Conservation (phyloP, 176 grass and related monocot genomes). For the Zea mays region DNA sequence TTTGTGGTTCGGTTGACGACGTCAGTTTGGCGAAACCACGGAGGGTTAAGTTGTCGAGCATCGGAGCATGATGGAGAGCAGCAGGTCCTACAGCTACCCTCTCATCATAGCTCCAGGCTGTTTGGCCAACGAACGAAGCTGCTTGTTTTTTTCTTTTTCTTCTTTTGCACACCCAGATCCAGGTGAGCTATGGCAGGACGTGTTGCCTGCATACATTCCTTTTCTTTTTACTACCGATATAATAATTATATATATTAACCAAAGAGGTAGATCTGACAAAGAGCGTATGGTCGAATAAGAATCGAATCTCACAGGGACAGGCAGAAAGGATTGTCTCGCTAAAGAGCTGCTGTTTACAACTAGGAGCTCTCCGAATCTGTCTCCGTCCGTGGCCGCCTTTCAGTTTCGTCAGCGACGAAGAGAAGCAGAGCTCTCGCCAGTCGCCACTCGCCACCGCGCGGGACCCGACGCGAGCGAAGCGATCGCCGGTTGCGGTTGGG, state of each 20-base stretch:
- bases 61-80: background rate
- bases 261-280: background rate
- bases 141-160: too few species aligned
- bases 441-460: too few species aligned
- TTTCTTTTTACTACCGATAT: background rate
- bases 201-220: background rate
- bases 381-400: too few species aligned
- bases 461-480: too few species aligned
- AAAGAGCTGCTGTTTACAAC: too few species aligned
- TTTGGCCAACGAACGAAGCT: background rate
- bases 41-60: background rate
- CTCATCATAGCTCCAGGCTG: constrained; percentile 8
- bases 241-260: too few species aligned
- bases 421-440: too few species aligned
- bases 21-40: constrained; percentile 11
- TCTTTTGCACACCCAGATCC: background rate
- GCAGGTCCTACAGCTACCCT: background rate
- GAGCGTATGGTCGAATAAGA: background rate
- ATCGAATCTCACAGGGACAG: background rate
- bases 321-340: background rate
- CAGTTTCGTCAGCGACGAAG: background rate
- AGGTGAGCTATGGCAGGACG: background rate
- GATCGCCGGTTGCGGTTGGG: too few species aligned
- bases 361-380: background rate
- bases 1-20: background rate